phyloP scores from a whole-genome alignment of 768 basidiomycete genomes.

The Chalciporus piperatus region DNA sequence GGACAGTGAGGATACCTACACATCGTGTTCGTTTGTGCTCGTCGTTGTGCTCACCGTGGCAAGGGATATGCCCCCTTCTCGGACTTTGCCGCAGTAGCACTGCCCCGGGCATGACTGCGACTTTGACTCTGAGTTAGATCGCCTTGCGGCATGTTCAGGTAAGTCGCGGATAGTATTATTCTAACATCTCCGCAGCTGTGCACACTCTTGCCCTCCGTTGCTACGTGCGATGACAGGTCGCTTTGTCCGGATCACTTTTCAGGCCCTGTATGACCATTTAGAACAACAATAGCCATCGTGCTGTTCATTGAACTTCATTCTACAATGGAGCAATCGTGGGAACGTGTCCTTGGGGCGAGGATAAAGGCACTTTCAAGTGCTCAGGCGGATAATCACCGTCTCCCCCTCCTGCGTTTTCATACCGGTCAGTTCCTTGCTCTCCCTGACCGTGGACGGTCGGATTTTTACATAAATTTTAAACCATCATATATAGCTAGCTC shows the following conservation, averaged over 20 bases:
- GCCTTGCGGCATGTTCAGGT: too few species aligned
- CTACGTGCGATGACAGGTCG: not conserved
- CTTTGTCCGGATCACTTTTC: not conserved
- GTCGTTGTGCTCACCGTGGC: conserved; percentile 3
- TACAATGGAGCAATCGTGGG: not conserved
- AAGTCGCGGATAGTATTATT: not conserved
- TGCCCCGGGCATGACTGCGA: not conserved
- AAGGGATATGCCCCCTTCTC: not conserved
- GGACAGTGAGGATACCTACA: conserved; percentile 13
- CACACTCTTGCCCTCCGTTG: not conserved
- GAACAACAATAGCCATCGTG: not conserved
- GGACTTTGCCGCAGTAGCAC: not conserved
- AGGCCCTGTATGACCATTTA: not conserved
- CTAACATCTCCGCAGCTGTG: not conserved
- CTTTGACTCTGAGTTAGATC: too few species aligned
- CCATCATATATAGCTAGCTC: conserved; percentile 3
- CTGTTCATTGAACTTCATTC: not conserved
- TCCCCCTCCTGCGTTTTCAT: conserved; percentile 7
- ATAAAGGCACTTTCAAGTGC: conserved; percentile 6
- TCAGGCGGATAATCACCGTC: conserved; percentile 11
- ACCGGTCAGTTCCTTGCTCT: conserved; percentile 9
- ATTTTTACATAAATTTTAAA: not conserved
- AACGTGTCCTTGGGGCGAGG: not conserved
- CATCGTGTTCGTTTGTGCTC: conserved; percentile 16
- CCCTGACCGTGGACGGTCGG: not conserved